Evolutionary conservation across 1,139 yeast genomes (phyloP).

Genomic region (Geotrichum histeridarum): DNA sequence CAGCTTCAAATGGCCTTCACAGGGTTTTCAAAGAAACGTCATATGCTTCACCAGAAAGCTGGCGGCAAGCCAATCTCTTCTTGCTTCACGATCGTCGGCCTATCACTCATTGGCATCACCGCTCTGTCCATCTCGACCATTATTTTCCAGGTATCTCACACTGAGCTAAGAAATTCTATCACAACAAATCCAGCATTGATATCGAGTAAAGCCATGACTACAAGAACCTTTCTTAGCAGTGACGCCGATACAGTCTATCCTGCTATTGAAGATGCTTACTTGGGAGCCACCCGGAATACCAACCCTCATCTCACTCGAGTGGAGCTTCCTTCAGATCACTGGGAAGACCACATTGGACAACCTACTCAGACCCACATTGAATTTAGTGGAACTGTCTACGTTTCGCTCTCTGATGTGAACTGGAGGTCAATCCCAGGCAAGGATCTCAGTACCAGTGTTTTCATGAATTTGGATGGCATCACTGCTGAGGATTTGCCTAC

Average conservation of each 20-base stretch:
- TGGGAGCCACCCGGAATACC: not conserved
- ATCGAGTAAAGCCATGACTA: not conserved
- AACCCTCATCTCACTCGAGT: not conserved
- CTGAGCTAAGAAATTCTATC: constrained; percentile 7
- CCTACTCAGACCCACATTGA: constrained; percentile 1
- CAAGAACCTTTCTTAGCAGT: not conserved
- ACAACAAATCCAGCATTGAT: not conserved
- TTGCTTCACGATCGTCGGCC: not conserved
- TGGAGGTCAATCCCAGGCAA: constrained; percentile 15
- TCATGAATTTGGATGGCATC: constrained; percentile 14
- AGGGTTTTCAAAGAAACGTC: constrained; percentile 10
- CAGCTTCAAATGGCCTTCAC: constrained; percentile 15
- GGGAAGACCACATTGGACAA: constrained; percentile 4
- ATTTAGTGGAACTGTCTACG: constrained; percentile 14
- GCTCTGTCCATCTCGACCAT: constrained; percentile 14
- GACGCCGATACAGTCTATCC: constrained; percentile 7
- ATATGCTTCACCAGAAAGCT: constrained; percentile 15
- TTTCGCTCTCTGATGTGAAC: constrained; percentile 14
- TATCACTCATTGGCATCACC: constrained; percentile 12
- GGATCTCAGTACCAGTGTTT: constrained; percentile 7
- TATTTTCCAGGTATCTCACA: constrained; percentile 15
- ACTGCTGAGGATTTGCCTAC: constrained; percentile 13
- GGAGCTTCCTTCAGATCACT: constrained; percentile 2
- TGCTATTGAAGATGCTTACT: constrained; percentile 8
- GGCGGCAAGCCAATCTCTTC: constrained; percentile 12